phyloP scores from a whole-genome alignment of 257 asterid species.

The Phtheirospermum japonicum region DNA sequence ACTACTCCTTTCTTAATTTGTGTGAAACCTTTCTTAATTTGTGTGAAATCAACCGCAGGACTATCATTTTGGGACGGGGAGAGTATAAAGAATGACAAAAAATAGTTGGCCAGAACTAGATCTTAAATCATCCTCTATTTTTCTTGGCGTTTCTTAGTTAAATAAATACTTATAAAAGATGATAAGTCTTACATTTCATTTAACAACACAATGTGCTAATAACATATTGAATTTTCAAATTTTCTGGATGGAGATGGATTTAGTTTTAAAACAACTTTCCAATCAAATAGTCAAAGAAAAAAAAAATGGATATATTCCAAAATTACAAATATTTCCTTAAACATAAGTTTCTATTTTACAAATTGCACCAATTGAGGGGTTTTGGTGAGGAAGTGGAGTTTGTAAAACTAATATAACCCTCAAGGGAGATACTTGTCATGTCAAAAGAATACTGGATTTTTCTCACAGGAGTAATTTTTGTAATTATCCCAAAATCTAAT shows the following conservation, averaged over 20 bases:
- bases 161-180: not conserved
- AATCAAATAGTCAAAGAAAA: too few species aligned
- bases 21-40: too few species aligned
- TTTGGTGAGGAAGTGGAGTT: too few species aligned
- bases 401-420: not conserved
- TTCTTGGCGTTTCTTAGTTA: not conserved
- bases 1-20: too few species aligned
- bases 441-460: not conserved
- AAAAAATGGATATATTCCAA: too few species aligned
- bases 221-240: not conserved
- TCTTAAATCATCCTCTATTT: not conserved
- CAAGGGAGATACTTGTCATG: not conserved
- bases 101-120: not conserved
- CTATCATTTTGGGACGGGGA: too few species aligned
- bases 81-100: conserved; percentile 1
- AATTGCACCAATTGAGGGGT: too few species aligned
- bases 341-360: too few species aligned
- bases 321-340: too few species aligned
- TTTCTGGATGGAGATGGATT: not conserved
- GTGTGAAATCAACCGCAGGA: too few species aligned
- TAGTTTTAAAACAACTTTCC: not conserved
- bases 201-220: conserved; percentile 1
- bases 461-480: not conserved
- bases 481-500: not conserved
- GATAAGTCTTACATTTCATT: not conserved